These are phyloP conservation scores for Russula sp. DNA, from an alignment of 768 basidiomycete species.

Conservation along the genomic window DNA sequence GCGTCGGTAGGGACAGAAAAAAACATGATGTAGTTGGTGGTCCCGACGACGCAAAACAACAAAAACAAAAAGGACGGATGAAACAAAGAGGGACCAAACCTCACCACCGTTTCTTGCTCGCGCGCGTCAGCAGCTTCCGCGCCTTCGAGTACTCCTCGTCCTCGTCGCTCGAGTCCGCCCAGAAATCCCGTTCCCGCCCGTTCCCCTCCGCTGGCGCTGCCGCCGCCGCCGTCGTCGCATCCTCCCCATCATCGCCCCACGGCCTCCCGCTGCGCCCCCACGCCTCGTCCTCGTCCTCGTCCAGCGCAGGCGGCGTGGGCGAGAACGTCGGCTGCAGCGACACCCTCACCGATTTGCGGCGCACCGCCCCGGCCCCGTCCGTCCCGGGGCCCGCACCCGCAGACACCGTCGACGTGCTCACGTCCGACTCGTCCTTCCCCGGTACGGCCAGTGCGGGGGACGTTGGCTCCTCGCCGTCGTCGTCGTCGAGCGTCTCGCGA, in stretches of 20 bases:
- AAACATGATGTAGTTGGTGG: background rate
- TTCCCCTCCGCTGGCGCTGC: slow-evolving; percentile 9
- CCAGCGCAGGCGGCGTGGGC: slow-evolving; percentile 58
- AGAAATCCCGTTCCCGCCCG: slow-evolving; percentile 38
- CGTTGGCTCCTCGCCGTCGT: slow-evolving; percentile 18
- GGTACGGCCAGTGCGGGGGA: slow-evolving; percentile 15
- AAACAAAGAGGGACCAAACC: background rate
- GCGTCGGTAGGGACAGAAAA: background rate
- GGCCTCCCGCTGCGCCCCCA: slow-evolving; percentile 13
- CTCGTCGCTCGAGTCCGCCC: slow-evolving; percentile 73
- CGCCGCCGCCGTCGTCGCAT: background rate
- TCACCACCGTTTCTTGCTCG: slow-evolving; percentile 38
- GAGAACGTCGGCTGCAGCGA: slow-evolving; percentile 74
- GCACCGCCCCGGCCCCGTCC: slow-evolving; percentile 6
- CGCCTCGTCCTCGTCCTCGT: slow-evolving; percentile 36
- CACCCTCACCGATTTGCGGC: slow-evolving; percentile 71
- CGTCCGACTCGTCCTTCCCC: slow-evolving; percentile 28
- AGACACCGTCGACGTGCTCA: slow-evolving; percentile 27
- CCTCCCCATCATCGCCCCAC: slow-evolving; percentile 27
- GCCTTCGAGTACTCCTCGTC: slow-evolving; percentile 62
- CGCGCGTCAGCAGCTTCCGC: slow-evolving; percentile 44
- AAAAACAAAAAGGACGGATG: background rate
- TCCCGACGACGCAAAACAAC: background rate
- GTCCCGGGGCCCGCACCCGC: background rate
- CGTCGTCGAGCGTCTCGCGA: slow-evolving; percentile 45